Conservation (phyloP, 2,329 filamentous ascomycete species). For the Sarocladium strictum region DNA sequence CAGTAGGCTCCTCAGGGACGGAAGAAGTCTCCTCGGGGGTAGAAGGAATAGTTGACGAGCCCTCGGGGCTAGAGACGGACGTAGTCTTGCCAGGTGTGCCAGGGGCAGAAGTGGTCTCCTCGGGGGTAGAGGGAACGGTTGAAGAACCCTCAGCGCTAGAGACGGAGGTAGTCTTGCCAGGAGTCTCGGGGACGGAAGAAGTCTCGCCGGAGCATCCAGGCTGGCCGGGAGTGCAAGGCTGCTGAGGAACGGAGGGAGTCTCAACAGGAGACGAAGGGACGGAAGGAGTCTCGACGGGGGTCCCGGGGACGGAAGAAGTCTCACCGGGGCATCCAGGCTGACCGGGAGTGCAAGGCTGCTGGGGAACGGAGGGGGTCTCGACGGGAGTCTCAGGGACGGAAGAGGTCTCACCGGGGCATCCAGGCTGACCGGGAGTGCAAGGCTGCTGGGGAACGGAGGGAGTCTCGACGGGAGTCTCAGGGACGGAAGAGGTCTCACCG, state of each 20-base stretch:
- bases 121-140: constrained; percentile 11
- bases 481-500: not conserved
- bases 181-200: too few species aligned
- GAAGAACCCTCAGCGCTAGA: too few species aligned
- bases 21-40: constrained; percentile 25
- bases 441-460: constrained; percentile 10
- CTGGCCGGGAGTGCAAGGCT: constrained; percentile 5
- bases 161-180: constrained; percentile 11
- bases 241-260: constrained; percentile 13
- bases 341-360: constrained; percentile 6
- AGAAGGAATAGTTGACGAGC: constrained; percentile 13
- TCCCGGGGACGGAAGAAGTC: constrained; percentile 8
- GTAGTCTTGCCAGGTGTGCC: constrained; percentile 11
- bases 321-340: constrained; percentile 1
- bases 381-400: constrained; percentile 8
- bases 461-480: not conserved
- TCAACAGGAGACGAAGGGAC: constrained; percentile 11
- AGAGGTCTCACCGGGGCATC: constrained; percentile 10
- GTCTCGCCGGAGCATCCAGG: not conserved
- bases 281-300: constrained; percentile 10
- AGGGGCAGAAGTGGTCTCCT: constrained; percentile 10
- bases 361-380: not conserved
- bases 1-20: constrained; percentile 13
- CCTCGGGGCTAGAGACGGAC: constrained; percentile 23
- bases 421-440: too few species aligned